Base-by-base conservation (phyloP, 805 yeast genomes). In the Yarrowia keelungensis region DNA sequence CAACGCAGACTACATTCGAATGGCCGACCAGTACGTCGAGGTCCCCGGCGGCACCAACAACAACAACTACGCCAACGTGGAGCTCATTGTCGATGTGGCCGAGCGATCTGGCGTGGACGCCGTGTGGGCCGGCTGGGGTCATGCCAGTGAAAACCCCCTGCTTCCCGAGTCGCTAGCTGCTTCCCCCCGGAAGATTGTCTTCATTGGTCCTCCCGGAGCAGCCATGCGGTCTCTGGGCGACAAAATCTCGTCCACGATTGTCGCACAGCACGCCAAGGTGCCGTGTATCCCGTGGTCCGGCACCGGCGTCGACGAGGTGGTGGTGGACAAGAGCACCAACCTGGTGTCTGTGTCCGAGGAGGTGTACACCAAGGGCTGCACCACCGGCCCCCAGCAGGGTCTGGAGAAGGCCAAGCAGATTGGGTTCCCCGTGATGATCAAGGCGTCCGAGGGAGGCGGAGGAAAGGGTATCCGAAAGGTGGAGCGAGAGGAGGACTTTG, bases 71-170 rank as follows among this genome's bases (percentile, higher is more conserved):
- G 99, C 99, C 74, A 95, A 95, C 77, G 99, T 95, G 71, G 99
- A 95, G 73, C 84, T 95, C 71, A 95, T 95, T 79, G 98, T 95
- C 59, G 99, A 95, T 75, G 83, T 95, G 61, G 99, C 99, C 45
- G 99, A 95, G 82, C 89, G 98, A 82, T 89, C 97, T 53, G 87
- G 91, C 73, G 98, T 91, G 69, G 97, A 95, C 78, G 99, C 99
- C 35, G 99, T 95, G 69, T 95, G 99, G 99, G 99, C 99, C 43
- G 99, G 99, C 75, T 95, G 99, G 99, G 99, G 99, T 75, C 99
- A 96, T 78, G 99, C 99, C 38, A 91, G 97, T n/a, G 99, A 95
- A 82, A 94, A 96, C 81, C 99, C 99, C 36, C 79, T 82, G 58
- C 86, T 95, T 73, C 99, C 99, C 38, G 99, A 95, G 80, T 87